phyloP scores from a whole-genome alignment of 2,329 filamentous ascomycete genomes.

The Penicillium glabrum region DNA sequence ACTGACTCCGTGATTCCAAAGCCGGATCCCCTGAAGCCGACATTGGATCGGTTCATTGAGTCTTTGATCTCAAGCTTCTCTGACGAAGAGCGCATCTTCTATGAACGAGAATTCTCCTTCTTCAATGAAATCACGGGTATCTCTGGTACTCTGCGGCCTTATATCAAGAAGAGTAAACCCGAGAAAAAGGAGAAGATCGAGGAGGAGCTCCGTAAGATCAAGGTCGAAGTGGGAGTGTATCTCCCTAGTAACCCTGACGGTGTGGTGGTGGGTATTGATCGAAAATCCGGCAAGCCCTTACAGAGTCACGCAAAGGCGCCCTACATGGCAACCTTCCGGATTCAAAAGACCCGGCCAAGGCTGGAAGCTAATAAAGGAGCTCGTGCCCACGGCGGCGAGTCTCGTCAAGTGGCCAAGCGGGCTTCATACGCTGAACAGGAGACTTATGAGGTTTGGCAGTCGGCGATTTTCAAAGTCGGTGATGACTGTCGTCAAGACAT shows the following conservation, averaged over 20 bases:
- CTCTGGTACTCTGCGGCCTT: constrained; percentile 91
- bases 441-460: constrained; percentile 95
- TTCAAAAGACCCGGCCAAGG: constrained; percentile 68
- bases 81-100: constrained; percentile 75
- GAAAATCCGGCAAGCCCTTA: constrained; percentile 94
- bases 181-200: constrained; percentile 99
- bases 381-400: constrained; percentile 25
- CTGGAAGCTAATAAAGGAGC: constrained; percentile 31
- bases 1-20: constrained; percentile 30
- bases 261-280: constrained; percentile 94
- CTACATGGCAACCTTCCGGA: constrained; percentile 98
- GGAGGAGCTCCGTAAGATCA: constrained; percentile 94
- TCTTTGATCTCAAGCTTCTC: constrained; percentile 83
- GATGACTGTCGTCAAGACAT: constrained; percentile 98
- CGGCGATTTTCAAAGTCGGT: constrained; percentile 98
- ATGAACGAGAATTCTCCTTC: constrained; percentile 94
- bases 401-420: constrained; percentile 22
- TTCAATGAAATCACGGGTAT: constrained; percentile 96
- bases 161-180: constrained; percentile 86
- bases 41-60: constrained; percentile 83
- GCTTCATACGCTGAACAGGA: constrained; percentile 39
- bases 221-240: constrained; percentile 96
- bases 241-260: constrained; percentile 96
- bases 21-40: constrained; percentile 91
- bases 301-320: constrained; percentile 98